These are phyloP conservation scores for Talaromyces stipitatus DNA, from an alignment of 495 filamentous ascomycete species.

Conservation along the genomic window DNA sequence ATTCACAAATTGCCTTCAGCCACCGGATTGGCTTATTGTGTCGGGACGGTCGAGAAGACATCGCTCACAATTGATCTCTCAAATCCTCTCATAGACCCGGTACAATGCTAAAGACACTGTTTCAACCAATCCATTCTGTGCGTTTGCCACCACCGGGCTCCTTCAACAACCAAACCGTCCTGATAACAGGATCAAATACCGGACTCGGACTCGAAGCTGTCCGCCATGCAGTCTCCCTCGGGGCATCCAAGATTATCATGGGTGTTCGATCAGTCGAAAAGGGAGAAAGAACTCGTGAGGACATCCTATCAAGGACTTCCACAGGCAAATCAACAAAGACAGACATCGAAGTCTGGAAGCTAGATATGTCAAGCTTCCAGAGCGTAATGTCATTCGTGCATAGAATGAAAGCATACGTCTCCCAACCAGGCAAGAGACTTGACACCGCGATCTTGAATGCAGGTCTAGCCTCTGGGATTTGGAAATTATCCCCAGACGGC, in stretches of 20 bases:
- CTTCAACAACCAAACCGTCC: conserved; percentile 18
- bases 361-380: conserved; percentile 46
- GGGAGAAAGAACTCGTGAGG: conserved; percentile 40
- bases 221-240: conserved; percentile 35
- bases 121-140: not conserved
- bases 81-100: not conserved
- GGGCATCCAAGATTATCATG: conserved; percentile 34
- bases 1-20: no score
- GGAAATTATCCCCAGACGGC: conserved; percentile 28
- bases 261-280: conserved; percentile 35
- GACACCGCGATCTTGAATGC: conserved; percentile 42
- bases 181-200: conserved; percentile 34
- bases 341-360: conserved; percentile 43
- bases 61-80: no score
- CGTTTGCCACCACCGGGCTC: not conserved
- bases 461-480: conserved; percentile 32
- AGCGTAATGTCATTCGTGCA: conserved; percentile 40
- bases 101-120: not conserved
- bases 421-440: conserved; percentile 25
- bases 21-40: not conserved
- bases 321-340: conserved; percentile 8
- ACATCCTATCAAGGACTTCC: conserved; percentile 21
- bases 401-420: conserved; percentile 14
- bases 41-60: not conserved
- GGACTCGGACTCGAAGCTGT: conserved; percentile 44